These are phyloP conservation scores for Fusarium sp. DNA, from an alignment of 2,329 filamentous ascomycete genomes.

Conservation along the genomic window DNA sequence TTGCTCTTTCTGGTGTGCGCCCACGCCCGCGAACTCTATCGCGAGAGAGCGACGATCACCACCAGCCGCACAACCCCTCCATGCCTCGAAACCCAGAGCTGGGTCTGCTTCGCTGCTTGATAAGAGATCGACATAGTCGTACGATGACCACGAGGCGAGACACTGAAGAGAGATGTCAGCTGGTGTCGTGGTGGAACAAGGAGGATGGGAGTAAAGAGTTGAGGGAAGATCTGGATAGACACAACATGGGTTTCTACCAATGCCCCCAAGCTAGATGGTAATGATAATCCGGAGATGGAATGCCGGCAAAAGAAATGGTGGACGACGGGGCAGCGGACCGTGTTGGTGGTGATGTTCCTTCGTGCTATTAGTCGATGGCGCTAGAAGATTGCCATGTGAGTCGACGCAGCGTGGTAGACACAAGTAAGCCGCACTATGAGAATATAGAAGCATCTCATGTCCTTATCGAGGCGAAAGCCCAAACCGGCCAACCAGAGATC, in stretches of 20 bases:
- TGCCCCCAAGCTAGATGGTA: not conserved
- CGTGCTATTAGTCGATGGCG: conserved; percentile 21
- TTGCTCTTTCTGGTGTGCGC: conserved; percentile 18
- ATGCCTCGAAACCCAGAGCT: conserved; percentile 10
- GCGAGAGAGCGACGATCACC: conserved; percentile 15
- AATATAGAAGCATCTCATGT: conserved; percentile 21
- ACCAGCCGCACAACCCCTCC: not conserved
- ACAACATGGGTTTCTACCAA: not conserved
- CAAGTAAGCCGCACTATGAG: conserved; percentile 19
- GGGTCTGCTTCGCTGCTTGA: not conserved
- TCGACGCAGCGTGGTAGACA: conserved; percentile 3
- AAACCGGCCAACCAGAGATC: conserved; percentile 16
- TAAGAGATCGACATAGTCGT: conserved; percentile 8
- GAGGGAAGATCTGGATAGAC: not conserved
- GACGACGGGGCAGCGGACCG: conserved; percentile 1
- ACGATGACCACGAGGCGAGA: not conserved
- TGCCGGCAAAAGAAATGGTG: conserved; percentile 24
- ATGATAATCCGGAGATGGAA: conserved; percentile 20
- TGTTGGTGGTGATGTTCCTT: conserved; percentile 14
- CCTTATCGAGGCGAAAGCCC: conserved; percentile 24
- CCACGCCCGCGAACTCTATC: conserved; percentile 37
- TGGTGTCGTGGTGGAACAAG: not conserved
- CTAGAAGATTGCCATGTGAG: conserved; percentile 40
- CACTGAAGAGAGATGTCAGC: not conserved
- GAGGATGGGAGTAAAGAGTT: not conserved